Base-by-base conservation (phyloP, 2,329 filamentous ascomycete species). In the Fusarium cicatricum region DNA sequence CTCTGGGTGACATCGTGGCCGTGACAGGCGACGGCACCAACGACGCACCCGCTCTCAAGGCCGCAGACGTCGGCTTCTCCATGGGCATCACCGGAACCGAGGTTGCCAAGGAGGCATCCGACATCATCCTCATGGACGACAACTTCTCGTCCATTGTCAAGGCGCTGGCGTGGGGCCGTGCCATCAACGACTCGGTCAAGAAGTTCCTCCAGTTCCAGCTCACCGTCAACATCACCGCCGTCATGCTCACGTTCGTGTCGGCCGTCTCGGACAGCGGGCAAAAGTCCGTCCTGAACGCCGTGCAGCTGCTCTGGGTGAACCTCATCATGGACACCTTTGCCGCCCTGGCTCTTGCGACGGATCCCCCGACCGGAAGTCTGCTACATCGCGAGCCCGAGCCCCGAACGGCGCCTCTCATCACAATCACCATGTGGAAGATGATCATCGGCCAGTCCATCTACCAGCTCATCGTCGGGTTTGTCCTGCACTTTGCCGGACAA, bases 321-420 rank as follows among this genome's bases (percentile, higher is more conserved):
- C 76, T 89, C 28, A 89, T 89, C 69, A 89, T 89, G 85, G 85
- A 88, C 55, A 87, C 85, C 0, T 86, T 88, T 49, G 85, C 85
- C 2, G 85, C 85, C 12, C 80, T 88, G 19, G 85, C 85, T 6
- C 77, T 88, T 3, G 85, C 85, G 3, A 88, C 85, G 0, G 85
- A 88, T 65, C 84, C 84, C 3, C 85, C 85, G 0, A 82, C 80
- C 2, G 76, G 79, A n/a, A 79, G 77, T 55, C 80, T 88, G 19
- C 78, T 88, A 3, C 72, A 87, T 58, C 80, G 85, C 21, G 62
- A 71, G 21, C 79, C 80, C 0, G 77, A 81, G 58, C 70, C 74
- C 3, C 92, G 92, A 70, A 87, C 83, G 39, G 87, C 89, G 2
- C 84, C 90, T 2, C 78, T 93, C 2, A 91, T 93, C 64, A 91